Conservation (phyloP, 306 rosid species). For the Alnus glutinosa region DNA sequence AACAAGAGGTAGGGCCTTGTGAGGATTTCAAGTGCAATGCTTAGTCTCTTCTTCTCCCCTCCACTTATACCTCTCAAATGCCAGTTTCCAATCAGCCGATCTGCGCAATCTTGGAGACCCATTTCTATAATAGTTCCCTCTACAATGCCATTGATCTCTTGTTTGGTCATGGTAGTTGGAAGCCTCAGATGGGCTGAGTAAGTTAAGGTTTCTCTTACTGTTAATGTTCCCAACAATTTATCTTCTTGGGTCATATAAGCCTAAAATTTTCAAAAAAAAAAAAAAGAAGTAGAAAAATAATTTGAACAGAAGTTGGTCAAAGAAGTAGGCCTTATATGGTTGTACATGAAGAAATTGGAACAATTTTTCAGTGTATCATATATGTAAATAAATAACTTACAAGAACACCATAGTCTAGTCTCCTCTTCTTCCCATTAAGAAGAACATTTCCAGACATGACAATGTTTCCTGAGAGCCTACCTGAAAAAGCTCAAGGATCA, state of each 20-base stretch:
- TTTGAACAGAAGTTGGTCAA: background rate
- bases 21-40: conserved; percentile 92
- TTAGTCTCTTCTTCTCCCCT: conserved; percentile 84
- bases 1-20: conserved; percentile 80
- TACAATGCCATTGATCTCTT: conserved; percentile 57
- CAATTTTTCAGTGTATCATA: too few species aligned
- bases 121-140: conserved; percentile 67
- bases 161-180: conserved; percentile 49
- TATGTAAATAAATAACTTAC: conserved; percentile 43
- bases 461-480: conserved; percentile 72
- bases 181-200: conserved; percentile 89
- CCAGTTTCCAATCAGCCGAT: conserved; percentile 77
- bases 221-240: conserved; percentile 73
- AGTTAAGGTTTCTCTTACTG: conserved; percentile 78
- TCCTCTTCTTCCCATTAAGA: conserved; percentile 71
- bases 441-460: conserved; percentile 81
- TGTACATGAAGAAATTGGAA: too few species aligned
- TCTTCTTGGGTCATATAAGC: conserved; percentile 96
- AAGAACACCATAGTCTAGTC: conserved; percentile 62
- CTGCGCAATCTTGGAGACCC: conserved; percentile 88
- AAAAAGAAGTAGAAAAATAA: background rate
- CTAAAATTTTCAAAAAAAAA: conserved; percentile 27
- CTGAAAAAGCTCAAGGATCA: conserved; percentile 41
- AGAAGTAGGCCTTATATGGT: background rate
- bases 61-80: conserved; percentile 90